Evolutionary conservation across 306 rosid species (phyloP), one percentile per base, ranked within the genome.

Genomic region (Prunus mira): DNA sequence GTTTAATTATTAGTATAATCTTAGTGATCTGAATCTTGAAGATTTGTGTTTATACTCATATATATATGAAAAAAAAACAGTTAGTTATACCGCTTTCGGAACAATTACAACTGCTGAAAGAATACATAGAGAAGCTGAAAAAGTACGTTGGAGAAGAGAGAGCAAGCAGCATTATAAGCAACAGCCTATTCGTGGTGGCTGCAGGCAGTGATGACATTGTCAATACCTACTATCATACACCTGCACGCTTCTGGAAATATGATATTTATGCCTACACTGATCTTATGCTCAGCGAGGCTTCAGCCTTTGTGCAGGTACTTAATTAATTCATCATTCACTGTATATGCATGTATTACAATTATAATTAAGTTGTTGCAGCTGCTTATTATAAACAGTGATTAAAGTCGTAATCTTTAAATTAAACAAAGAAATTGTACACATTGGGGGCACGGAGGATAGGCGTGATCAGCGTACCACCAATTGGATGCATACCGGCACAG

Each of bases 381-480:
- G 43, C 43, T 7, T 38, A 38, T 38, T 32, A 32, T 32, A 32
- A 32, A 32, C 1, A 32, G 4, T 32, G 7, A 32, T 32, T 38
- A 38, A 38, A 38, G 43, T 38, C 43, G 43, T 38, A 38, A 7
- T 38, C 43, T 38, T 38, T 34, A 9, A 2, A 34, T 12, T 22
- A 17, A 57, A 46, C 30, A 18, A 76, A 76, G 79, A 11, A 65
- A 52, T 38, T 66, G 18, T 52, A 14, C 54, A 67, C 34, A 38
- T 18, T 38, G 24, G 57, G 79, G 27, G 66, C 73, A 52, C 72
- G 79, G n/a, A 65, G 73, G 43, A 76, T 76, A 32, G 79, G 72
- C 24, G 25, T 76, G 5, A 1, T 54, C 2, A 25, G 45, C 18
- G 8, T 56, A 12, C 79, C 79, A 4, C 79, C 73, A 24, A 17